Conservation (phyloP, 306 rosid genomes). For the Ceratonia siliqua region DNA sequence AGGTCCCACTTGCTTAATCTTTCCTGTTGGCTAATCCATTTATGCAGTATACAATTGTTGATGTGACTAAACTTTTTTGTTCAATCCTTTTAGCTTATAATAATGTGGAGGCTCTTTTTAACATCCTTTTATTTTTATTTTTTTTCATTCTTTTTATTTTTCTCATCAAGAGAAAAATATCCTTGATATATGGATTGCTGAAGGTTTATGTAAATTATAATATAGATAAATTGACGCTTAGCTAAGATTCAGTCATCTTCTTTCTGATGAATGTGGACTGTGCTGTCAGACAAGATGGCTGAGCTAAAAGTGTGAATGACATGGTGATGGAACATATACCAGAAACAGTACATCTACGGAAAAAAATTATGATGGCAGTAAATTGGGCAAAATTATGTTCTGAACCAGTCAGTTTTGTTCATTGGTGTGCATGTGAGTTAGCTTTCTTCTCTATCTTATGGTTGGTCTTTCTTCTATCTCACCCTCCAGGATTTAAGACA, state of each 20-base stretch:
- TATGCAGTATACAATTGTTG: slow-evolving; percentile 8
- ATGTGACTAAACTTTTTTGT: slow-evolving; percentile 1
- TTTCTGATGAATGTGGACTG: slow-evolving; percentile 21
- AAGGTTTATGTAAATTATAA: background rate
- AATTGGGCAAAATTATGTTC: background rate
- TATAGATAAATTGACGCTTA: background rate
- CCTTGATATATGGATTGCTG: slow-evolving; percentile 26
- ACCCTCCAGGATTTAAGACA: background rate
- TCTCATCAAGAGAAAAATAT: slow-evolving; percentile 1
- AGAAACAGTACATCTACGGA: background rate
- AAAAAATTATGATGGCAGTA: slow-evolving; percentile 8
- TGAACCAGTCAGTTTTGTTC: slow-evolving; percentile 15
- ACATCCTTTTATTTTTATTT: slow-evolving; percentile 5
- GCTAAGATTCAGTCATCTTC: slow-evolving; percentile 29
- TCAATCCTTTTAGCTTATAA: slow-evolving; percentile 20
- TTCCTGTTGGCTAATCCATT: slow-evolving; percentile 22
- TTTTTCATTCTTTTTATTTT: background rate
- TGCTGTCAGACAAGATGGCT: background rate
- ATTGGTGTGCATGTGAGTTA: background rate
- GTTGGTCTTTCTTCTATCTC: background rate
- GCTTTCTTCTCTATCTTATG: background rate
- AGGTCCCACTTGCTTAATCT: slow-evolving; percentile 50
- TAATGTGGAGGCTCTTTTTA: background rate
- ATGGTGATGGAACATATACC: slow-evolving; percentile 8
- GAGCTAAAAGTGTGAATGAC: slow-evolving; percentile 10